A percentile compares a stretch with the other conserved stretches of the same genome.
Evolutionary conservation across 495 filamentous ascomycete genomes (phyloP).

Genomic region (Rusavskia elegans): DNA sequence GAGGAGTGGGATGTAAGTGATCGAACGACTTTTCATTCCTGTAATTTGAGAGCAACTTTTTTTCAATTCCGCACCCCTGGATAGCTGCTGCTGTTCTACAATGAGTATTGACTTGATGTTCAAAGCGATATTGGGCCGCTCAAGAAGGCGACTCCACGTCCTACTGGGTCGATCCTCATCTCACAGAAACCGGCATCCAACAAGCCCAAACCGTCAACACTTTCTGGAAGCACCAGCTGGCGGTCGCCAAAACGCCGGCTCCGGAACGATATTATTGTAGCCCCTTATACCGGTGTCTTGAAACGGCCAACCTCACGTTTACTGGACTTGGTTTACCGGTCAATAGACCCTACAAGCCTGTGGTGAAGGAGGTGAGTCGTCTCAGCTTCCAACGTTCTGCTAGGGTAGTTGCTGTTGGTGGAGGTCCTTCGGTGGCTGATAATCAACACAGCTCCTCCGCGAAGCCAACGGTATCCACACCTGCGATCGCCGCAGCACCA

Average conservation of each 20-base stretch:
- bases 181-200: slow-evolving; percentile 41
- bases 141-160: slow-evolving; percentile 47
- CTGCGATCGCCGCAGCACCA: slow-evolving; percentile 52
- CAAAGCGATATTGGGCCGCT: slow-evolving; percentile 50
- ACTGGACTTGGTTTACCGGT: slow-evolving; percentile 32
- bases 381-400: too few species aligned
- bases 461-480: slow-evolving; percentile 64
- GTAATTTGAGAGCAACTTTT: too few species aligned
- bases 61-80: too few species aligned
- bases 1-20: slow-evolving; percentile 38
- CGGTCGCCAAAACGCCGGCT: slow-evolving; percentile 36
- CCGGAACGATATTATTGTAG: slow-evolving; percentile 52
- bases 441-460: slow-evolving; percentile 31
- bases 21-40: too few species aligned
- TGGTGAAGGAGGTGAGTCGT: slow-evolving; percentile 39
- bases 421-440: too few species aligned
- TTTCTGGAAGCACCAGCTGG: slow-evolving; percentile 45
- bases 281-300: slow-evolving; percentile 50
- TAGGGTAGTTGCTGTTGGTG: not conserved
- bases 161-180: slow-evolving; percentile 54
- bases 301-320: slow-evolving; percentile 50
- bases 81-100: not conserved
- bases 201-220: slow-evolving; percentile 46
- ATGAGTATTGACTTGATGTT: not conserved
- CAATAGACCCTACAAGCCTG: slow-evolving; percentile 34